Evolutionary conservation across 352 stramenopile genomes (phyloP).

Genomic region (Blastocystis sp.): DNA sequence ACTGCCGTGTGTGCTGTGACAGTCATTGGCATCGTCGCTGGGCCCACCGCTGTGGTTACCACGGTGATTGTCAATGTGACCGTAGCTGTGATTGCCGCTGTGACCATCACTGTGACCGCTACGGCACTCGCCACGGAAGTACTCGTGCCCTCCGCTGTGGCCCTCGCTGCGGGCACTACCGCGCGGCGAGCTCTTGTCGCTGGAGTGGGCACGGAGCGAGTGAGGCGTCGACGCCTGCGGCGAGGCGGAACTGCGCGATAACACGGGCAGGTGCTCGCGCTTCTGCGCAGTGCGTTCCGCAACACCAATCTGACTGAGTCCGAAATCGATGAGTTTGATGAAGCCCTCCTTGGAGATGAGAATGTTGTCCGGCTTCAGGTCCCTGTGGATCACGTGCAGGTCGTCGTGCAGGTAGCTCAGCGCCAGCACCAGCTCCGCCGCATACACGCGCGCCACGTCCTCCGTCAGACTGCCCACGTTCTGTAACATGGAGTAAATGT

Average conservation of each 20-base stretch:
- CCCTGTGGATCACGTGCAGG: conserved; percentile 71
- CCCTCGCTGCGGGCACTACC: not conserved
- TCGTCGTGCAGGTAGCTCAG: conserved; percentile 71
- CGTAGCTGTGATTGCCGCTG: too few species aligned
- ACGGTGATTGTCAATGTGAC: too few species aligned
- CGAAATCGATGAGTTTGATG: conserved; percentile 68
- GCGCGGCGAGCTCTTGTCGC: not conserved
- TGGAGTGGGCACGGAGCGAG: not conserved
- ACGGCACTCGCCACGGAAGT: too few species aligned
- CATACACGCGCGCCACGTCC: conserved; percentile 81
- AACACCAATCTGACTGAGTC: conserved; percentile 61
- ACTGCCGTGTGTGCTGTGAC: too few species aligned
- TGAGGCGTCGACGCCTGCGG: not conserved
- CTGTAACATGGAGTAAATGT: conserved; percentile 82
- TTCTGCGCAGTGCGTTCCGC: not conserved
- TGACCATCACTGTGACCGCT: too few species aligned
- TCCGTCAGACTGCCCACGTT: conserved; percentile 66
- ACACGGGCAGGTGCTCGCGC: not conserved
- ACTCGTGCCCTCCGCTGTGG: too few species aligned
- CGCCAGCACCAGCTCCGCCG: conserved; percentile 74
- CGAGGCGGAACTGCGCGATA: not conserved
- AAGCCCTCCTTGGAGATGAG: conserved; percentile 74
- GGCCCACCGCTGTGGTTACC: too few species aligned
- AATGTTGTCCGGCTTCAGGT: conserved; percentile 73
- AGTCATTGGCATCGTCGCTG: too few species aligned